phyloP scores from a whole-genome alignment of 1,139 yeast species.

The Yamadazyma pseudoaaseri region DNA sequence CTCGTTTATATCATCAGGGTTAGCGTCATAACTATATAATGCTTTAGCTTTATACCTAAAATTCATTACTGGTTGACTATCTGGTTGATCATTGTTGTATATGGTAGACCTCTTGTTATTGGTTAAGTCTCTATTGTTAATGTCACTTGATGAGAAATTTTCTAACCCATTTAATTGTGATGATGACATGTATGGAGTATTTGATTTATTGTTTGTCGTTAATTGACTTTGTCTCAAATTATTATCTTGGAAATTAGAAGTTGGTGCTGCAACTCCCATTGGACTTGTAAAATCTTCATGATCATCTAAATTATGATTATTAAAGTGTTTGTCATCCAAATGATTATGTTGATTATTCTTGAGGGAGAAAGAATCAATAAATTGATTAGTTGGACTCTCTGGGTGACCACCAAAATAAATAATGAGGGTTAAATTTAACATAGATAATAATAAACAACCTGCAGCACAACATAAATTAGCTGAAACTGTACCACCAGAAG shows the following conservation, averaged over 20 bases:
- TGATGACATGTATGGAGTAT: slow-evolving; percentile 50
- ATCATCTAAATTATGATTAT: slow-evolving; percentile 15
- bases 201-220: slow-evolving; percentile 27
- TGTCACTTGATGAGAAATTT: slow-evolving; percentile 46
- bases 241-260: slow-evolving; percentile 29
- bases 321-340: slow-evolving; percentile 17
- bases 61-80: slow-evolving; percentile 34
- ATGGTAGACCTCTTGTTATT: slow-evolving; percentile 30
- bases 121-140: slow-evolving; percentile 35
- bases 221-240: slow-evolving; percentile 40
- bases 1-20: slow-evolving; percentile 91
- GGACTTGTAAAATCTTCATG: slow-evolving; percentile 11
- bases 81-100: slow-evolving; percentile 24
- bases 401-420: slow-evolving; percentile 84
- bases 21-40: slow-evolving; percentile 84
- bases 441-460: slow-evolving; percentile 80
- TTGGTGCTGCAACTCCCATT: background rate
- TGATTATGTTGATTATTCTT: slow-evolving; percentile 29
- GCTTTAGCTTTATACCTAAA: slow-evolving; percentile 89
- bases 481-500: slow-evolving; percentile 38
- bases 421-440: slow-evolving; percentile 79
- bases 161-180: slow-evolving; percentile 60
- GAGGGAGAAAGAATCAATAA: slow-evolving; percentile 72
- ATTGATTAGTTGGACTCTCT: slow-evolving; percentile 75
- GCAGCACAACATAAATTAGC: slow-evolving; percentile 80